A percentile compares a stretch with the other conserved stretches of the same genome.
Conservation (phyloP, 2,329 filamentous ascomycete species). For the Ceratocystis destructans region DNA sequence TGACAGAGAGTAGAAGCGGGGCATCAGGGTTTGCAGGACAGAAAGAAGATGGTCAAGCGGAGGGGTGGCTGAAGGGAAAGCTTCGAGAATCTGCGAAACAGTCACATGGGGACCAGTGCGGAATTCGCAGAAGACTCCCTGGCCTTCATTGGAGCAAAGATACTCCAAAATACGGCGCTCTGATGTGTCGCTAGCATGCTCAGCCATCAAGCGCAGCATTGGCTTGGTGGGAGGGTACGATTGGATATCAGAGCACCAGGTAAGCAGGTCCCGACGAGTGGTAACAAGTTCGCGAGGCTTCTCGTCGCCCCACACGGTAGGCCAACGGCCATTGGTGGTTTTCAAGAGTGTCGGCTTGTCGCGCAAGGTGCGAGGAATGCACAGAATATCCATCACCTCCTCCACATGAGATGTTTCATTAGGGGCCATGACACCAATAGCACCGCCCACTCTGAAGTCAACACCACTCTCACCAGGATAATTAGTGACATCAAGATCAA, state of each 20-base stretch:
- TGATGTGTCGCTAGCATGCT: constrained; percentile 63
- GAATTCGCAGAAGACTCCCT: constrained; percentile 86
- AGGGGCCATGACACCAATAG: constrained; percentile 82
- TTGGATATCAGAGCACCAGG: constrained; percentile 90
- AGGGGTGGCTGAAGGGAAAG: constrained; percentile 84
- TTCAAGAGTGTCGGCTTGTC: constrained; percentile 70
- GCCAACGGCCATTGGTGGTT: constrained; percentile 75
- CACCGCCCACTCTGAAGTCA: constrained; percentile 93
- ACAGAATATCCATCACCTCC: constrained; percentile 66
- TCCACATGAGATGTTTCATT: constrained; percentile 69
- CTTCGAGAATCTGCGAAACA: constrained; percentile 70
- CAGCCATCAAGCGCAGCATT: constrained; percentile 70
- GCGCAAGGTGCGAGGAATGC: constrained; percentile 67
- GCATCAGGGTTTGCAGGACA: constrained; percentile 78
- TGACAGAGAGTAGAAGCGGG: constrained; percentile 93
- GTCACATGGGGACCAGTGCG: constrained; percentile 79
- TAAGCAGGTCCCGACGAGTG: constrained; percentile 79
- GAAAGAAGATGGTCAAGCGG: constrained; percentile 71
- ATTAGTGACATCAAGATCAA: constrained; percentile 90
- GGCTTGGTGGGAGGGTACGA: constrained; percentile 84
- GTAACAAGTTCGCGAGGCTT: constrained; percentile 72
- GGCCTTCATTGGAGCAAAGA: constrained; percentile 78
- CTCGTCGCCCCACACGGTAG: constrained; percentile 95
- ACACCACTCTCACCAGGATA: constrained; percentile 74
- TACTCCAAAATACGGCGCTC: constrained; percentile 83